phyloP scores from a whole-genome alignment of 2,329 filamentous ascomycete genomes.

The Beauveria australis region DNA sequence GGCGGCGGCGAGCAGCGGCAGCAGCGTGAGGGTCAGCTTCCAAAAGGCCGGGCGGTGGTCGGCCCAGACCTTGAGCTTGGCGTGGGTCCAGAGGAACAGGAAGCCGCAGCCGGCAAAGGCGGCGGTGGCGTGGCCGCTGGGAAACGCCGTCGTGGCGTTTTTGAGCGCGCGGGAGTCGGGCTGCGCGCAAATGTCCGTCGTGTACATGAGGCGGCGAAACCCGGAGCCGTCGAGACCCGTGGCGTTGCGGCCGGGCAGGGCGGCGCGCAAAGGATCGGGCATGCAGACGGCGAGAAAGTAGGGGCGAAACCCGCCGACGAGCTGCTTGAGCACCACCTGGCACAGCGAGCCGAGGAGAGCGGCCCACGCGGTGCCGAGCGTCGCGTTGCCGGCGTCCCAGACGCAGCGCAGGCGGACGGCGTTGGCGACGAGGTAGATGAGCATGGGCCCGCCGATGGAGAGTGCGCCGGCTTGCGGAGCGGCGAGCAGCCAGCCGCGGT shows the following conservation, averaged over 20 bases:
- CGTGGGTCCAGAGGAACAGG: conserved; percentile 60
- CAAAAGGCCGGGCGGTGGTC: conserved; percentile 60
- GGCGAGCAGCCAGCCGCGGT: conserved; percentile 53
- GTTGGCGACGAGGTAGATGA: conserved; percentile 48
- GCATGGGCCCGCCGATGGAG: conserved; percentile 47
- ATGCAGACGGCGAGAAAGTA: conserved; percentile 58
- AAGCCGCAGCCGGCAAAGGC: conserved; percentile 57
- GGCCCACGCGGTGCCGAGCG: conserved; percentile 53
- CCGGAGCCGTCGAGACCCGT: conserved; percentile 38
- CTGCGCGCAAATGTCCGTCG: conserved; percentile 51
- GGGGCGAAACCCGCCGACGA: conserved; percentile 56
- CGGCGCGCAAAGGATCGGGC: conserved; percentile 40
- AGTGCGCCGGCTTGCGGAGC: conserved; percentile 51
- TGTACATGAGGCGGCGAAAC: conserved; percentile 54
- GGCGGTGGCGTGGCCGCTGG: conserved; percentile 58
- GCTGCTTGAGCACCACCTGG: conserved; percentile 58
- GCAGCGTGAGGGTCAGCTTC: conserved; percentile 52
- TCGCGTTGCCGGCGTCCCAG: conserved; percentile 54
- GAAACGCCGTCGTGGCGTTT: conserved; percentile 56
- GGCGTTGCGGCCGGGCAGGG: conserved; percentile 26
- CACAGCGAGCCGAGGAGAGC: conserved; percentile 53
- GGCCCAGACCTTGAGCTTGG: conserved; percentile 61
- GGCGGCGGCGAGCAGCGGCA: conserved; percentile 51
- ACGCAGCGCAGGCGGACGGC: conserved; percentile 44
- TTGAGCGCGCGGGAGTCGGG: conserved; percentile 47